Evolutionary conservation across 148 eudicot species (phyloP), one percentile per base, ranked within the genome.

Genomic region (Rhododendron kiyosumense): DNA sequence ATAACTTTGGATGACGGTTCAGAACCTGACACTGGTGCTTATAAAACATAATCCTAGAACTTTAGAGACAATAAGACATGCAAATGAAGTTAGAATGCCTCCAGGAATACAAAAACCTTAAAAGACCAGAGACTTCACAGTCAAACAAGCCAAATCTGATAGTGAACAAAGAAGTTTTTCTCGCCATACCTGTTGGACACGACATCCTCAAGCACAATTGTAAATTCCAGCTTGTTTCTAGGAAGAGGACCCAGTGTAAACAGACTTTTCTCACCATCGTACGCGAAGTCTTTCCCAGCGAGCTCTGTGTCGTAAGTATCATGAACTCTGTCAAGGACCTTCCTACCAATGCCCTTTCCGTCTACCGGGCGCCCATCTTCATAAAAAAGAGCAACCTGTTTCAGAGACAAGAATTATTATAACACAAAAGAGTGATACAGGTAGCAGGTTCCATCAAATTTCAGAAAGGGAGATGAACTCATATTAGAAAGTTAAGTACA

Each of bases 291-390:
- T 46, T 87, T 87, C 28, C 86, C 89, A 1, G 89, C 86, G 4
- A 87, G 76, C 84, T 87, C 89, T 0, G 89, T 71, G 81, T 80
- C 81, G 15, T 87, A 87, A 1, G 86, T 87, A 7, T 87, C 89
- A 2, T 84, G 89, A 38, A 87, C 86, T 81, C 57, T 87, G 38
- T 87, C 89, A 30, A 87, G 74, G 85, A 92, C 86, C 78, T 71
- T 88, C 22, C 93, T 86, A 24, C 93, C 94, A 34, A 90, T 79
- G 2, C 94, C 94, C 74, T 92, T 92, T 3, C 49, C 92, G 15
- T 92, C 92, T 0, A 88, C 92, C 0, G 88, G 86, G 34, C 83
- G 87, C 2, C 90, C 94, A 88, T 91, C 94, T 75, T 92, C 93
- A 59, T 92, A 91, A 3, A 26, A 84, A 7, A 92, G 46, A 0